phyloP scores from a whole-genome alignment of 2,329 filamentous ascomycete genomes.

The Paecilomyces variotii region DNA sequence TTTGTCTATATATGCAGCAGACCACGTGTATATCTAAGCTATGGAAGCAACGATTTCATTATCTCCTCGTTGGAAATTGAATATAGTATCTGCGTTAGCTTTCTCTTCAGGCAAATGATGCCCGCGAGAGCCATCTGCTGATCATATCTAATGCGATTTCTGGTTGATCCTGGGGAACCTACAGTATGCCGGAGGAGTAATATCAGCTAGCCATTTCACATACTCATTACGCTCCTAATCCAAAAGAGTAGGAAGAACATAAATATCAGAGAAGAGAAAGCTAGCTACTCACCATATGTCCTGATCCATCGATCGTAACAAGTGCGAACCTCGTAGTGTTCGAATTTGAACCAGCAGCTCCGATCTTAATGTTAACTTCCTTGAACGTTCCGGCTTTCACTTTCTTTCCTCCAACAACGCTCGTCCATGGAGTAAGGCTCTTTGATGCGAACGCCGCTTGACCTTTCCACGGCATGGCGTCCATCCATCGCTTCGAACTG shows the following conservation, averaged over 20 bases:
- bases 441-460: conserved; percentile 11
- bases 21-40: too few species aligned
- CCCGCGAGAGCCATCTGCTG: background rate
- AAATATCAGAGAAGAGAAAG: background rate
- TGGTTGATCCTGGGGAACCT: conserved; percentile 8
- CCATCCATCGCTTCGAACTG: conserved; percentile 21
- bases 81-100: too few species aligned
- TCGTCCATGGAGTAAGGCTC: conserved; percentile 9
- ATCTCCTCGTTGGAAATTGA: too few species aligned
- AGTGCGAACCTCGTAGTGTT: conserved; percentile 9
- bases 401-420: conserved; percentile 3
- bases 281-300: conserved; percentile 31
- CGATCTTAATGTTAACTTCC: conserved; percentile 7
- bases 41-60: too few species aligned
- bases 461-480: conserved; percentile 12
- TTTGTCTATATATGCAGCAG: too few species aligned
- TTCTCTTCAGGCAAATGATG: background rate
- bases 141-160: conserved; percentile 7
- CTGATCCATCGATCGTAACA: conserved; percentile 28
- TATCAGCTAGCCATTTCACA: background rate
- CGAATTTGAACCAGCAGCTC: conserved; percentile 1
- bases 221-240: background rate
- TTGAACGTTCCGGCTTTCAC: conserved; percentile 8
- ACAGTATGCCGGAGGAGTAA: background rate
- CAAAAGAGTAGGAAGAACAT: background rate